Evolutionary conservation across 352 stramenopile species (phyloP).

Genomic region (Globisporangium sylvaticum): DNA sequence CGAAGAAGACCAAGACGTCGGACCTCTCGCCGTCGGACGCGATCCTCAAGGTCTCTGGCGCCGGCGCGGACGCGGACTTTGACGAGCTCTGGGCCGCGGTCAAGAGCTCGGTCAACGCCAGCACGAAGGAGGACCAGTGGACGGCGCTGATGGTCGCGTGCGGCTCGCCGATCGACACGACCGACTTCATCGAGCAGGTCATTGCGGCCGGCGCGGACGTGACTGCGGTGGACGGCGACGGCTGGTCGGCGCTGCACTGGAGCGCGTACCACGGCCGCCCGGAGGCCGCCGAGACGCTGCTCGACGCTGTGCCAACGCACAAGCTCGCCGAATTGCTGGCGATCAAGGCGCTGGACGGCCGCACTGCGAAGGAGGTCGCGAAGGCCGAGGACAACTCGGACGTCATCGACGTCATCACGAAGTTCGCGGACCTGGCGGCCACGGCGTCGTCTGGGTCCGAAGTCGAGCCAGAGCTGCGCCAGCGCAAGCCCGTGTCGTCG

Average conservation of each 20-base stretch:
- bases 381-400: constrained; percentile 69
- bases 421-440: constrained; percentile 22
- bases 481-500: constrained; percentile 51
- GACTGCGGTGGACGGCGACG: constrained; percentile 60
- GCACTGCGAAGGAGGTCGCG: constrained; percentile 61
- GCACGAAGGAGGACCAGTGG: constrained; percentile 72
- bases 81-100: constrained; percentile 53
- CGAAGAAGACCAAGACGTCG: constrained; percentile 23
- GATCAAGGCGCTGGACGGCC: constrained; percentile 55
- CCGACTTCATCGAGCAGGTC: constrained; percentile 70
- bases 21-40: constrained; percentile 42
- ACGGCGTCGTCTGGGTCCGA: neutral
- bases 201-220: constrained; percentile 54
- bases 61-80: constrained; percentile 71
- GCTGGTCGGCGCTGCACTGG: constrained; percentile 83
- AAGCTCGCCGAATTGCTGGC: constrained; percentile 40
- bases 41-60: constrained; percentile 56
- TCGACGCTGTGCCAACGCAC: constrained; percentile 28
- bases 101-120: constrained; percentile 60
- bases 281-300: constrained; percentile 60
- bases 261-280: constrained; percentile 77
- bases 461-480: constrained; percentile 37
- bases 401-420: constrained; percentile 56
- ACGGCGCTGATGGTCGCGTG: constrained; percentile 83
- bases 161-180: constrained; percentile 73